These are phyloP conservation scores for Oleoguttula mirabilis DNA, from an alignment of 495 filamentous ascomycete species.

Conservation along the genomic window DNA sequence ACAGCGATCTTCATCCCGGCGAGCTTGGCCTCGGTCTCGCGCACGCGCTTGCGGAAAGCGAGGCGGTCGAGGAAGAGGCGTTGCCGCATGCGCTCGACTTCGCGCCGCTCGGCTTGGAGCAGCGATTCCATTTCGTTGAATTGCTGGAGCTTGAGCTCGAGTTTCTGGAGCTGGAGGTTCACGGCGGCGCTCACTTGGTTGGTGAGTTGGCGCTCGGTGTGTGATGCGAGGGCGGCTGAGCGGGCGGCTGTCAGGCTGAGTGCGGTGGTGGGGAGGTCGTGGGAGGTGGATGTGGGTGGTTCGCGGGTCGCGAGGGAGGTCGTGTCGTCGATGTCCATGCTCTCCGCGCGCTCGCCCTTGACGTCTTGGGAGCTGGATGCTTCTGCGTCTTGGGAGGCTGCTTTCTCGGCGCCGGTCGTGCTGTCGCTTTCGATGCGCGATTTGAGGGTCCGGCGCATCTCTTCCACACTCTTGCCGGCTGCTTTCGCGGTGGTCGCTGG, in stretches of 20 bases:
- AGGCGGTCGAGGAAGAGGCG: slow-evolving; percentile 88
- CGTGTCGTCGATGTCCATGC: slow-evolving; percentile 52
- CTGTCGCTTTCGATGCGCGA: slow-evolving; percentile 55
- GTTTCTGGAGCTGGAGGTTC: slow-evolving; percentile 42
- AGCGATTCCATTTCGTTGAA: slow-evolving; percentile 93
- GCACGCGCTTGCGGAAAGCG: slow-evolving; percentile 74
- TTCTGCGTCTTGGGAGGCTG: slow-evolving; percentile 1
- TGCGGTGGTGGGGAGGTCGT: slow-evolving; percentile 55
- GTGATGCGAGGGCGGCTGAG: slow-evolving; percentile 75
- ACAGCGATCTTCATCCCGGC: slow-evolving; percentile 2
- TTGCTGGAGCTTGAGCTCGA: slow-evolving; percentile 60
- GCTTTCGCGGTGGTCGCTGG: slow-evolving; percentile 80
- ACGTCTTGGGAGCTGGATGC: not conserved
- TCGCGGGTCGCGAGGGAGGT: slow-evolving; percentile 23
- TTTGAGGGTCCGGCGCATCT: slow-evolving; percentile 64
- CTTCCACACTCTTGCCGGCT: slow-evolving; percentile 69
- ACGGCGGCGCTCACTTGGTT: slow-evolving; percentile 75
- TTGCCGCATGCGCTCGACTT: slow-evolving; percentile 80
- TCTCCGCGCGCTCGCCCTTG: slow-evolving; percentile 31
- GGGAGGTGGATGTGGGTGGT: slow-evolving; percentile 7
- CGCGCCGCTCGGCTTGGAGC: slow-evolving; percentile 79
- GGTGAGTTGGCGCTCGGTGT: slow-evolving; percentile 94
- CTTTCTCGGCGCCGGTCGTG: slow-evolving; percentile 24
- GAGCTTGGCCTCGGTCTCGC: slow-evolving; percentile 68
- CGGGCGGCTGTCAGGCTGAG: slow-evolving; percentile 76